Conservation (phyloP, 495 filamentous ascomycete genomes). For the Chlorociboria aeruginascens region DNA sequence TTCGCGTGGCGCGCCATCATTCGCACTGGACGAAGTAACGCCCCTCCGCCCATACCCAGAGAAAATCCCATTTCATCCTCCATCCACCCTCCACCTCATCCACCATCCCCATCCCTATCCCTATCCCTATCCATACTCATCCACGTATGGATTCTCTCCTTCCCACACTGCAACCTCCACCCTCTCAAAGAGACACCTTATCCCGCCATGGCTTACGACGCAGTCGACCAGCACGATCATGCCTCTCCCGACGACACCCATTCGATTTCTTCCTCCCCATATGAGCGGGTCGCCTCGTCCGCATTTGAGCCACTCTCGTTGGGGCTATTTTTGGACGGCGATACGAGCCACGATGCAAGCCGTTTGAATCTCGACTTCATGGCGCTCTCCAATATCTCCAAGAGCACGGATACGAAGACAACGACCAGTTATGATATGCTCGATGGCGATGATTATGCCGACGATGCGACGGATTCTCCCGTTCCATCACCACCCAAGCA, state of each 20-base stretch:
- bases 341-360: slow-evolving; percentile 3
- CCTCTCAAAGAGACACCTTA: too few relatives aligned
- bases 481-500: background rate
- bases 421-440: slow-evolving; percentile 11
- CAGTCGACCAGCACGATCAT: slow-evolving; percentile 9
- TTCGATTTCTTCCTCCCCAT: background rate
- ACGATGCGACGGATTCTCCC: slow-evolving; percentile 1
- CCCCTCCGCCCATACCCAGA: too few relatives aligned
- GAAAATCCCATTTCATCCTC: too few relatives aligned
- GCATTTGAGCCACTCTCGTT: slow-evolving; percentile 3
- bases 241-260: slow-evolving; percentile 3
- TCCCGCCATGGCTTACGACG: slow-evolving; percentile 9
- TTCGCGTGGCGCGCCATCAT: too few relatives aligned
- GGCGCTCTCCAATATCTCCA: slow-evolving; percentile 2
- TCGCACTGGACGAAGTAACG: too few relatives aligned
- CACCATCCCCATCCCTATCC: too few relatives aligned
- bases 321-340: slow-evolving; percentile 9
- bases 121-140: too few relatives aligned
- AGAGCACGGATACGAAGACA: background rate
- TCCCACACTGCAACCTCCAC: too few relatives aligned
- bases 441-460: slow-evolving; percentile 11
- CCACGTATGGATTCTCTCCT: too few relatives aligned
- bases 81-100: too few relatives aligned
- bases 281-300: slow-evolving; percentile 6
- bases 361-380: background rate